These are phyloP conservation scores for Acanthamoeba sp. DNA, from an alignment of 208 protist species.

Conservation along the genomic window DNA sequence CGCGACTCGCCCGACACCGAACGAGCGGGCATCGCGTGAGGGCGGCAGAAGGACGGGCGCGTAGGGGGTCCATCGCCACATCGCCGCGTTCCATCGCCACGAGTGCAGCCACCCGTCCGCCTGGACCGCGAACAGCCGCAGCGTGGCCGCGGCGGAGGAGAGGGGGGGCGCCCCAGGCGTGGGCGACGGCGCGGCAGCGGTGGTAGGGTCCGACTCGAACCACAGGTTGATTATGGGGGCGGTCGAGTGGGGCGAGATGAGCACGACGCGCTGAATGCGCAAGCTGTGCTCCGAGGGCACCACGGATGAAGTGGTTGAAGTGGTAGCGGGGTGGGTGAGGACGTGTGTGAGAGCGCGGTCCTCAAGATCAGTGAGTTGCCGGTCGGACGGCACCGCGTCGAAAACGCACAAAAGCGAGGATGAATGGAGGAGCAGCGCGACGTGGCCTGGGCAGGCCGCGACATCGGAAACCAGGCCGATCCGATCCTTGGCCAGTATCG, in stretches of 20 bases:
- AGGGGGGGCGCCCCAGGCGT: not conserved
- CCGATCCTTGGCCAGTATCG: constrained; percentile 12
- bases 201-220: constrained; percentile 9
- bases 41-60: constrained; percentile 18
- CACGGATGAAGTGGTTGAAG: not conserved
- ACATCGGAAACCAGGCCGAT: constrained; percentile 29
- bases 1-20: not conserved
- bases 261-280: constrained; percentile 23
- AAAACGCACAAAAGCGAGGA: constrained; percentile 60
- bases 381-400: constrained; percentile 13
- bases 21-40: constrained; percentile 1
- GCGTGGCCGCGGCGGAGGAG: not conserved
- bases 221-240: constrained; percentile 52
- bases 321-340: not conserved
- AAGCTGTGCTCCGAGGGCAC: not conserved
- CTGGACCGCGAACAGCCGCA: not conserved
- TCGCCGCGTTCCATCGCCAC: not conserved
- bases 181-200: not conserved
- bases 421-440: constrained; percentile 25
- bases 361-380: constrained; percentile 32
- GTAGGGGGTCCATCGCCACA: not conserved
- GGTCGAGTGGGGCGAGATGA: constrained; percentile 32
- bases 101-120: not conserved
- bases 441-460: constrained; percentile 24
- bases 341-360: constrained; percentile 42